phyloP scores from a whole-genome alignment of 1,284 basidiomycete genomes.

The Bondarzewia mesenterica region DNA sequence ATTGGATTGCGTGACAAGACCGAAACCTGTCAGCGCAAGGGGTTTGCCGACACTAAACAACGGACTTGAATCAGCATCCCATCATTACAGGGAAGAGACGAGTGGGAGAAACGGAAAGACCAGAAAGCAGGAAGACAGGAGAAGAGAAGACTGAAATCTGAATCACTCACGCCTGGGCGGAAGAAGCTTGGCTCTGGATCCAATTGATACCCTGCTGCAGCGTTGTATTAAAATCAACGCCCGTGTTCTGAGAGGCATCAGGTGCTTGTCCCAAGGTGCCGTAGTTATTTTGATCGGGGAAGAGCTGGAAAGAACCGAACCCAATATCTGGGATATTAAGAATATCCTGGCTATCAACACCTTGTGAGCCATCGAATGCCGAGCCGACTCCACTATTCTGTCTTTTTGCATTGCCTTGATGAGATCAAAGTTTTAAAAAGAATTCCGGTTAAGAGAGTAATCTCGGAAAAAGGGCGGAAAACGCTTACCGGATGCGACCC shows the following conservation, averaged over 20 bases:
- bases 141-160: background rate
- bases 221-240: slow-evolving; percentile 39
- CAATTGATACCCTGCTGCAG: slow-evolving; percentile 43
- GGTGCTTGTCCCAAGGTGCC: slow-evolving; percentile 21
- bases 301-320: slow-evolving; percentile 52
- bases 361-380: slow-evolving; percentile 48
- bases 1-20: slow-evolving; percentile 52
- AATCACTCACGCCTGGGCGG: slow-evolving; percentile 36
- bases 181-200: slow-evolving; percentile 42
- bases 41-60: slow-evolving; percentile 46
- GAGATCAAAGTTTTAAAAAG: background rate
- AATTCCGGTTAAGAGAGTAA: background rate
- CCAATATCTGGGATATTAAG: slow-evolving; percentile 45
- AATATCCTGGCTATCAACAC: slow-evolving; percentile 65
- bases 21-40: slow-evolving; percentile 44
- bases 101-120: background rate
- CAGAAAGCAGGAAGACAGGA: background rate
- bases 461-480: slow-evolving; percentile 2
- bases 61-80: slow-evolving; percentile 1
- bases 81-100: background rate
- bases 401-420: slow-evolving; percentile 32
- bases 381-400: slow-evolving; percentile 35
- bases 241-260: slow-evolving; percentile 3
- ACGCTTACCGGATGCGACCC: slow-evolving; percentile 43
- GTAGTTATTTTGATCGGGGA: slow-evolving; percentile 59